Evolutionary conservation across 345 rosid species (phyloP).

Genomic region (Salix exigua): DNA sequence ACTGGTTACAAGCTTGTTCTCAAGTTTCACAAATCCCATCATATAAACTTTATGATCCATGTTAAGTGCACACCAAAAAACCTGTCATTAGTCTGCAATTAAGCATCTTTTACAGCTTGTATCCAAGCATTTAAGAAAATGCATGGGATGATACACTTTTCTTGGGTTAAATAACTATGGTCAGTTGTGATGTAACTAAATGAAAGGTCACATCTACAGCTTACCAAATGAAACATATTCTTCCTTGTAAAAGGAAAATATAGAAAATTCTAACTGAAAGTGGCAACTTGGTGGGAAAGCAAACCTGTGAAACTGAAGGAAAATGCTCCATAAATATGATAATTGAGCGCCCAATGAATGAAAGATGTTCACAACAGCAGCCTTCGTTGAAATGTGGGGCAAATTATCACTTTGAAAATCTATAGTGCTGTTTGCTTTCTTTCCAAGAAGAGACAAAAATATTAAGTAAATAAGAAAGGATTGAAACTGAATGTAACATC

Average conservation of each 20-base stretch:
- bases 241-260: not conserved
- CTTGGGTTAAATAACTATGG: not conserved
- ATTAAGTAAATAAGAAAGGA: conserved; percentile 12
- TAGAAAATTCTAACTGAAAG: not conserved
- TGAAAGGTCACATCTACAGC: not conserved
- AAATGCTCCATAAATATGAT: conserved; percentile 65
- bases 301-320: conserved; percentile 90
- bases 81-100: not conserved
- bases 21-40: not conserved
- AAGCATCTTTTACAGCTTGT: not conserved
- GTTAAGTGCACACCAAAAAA: not conserved
- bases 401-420: conserved; percentile 40
- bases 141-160: not conserved
- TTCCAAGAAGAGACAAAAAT: conserved; percentile 26
- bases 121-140: not conserved
- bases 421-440: conserved; percentile 45
- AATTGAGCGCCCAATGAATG: conserved; percentile 61
- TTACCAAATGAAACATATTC: not conserved
- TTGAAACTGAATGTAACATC: conserved; percentile 9
- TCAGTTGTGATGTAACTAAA: not conserved
- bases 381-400: conserved; percentile 45
- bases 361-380: conserved; percentile 46
- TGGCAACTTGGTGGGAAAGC: conserved; percentile 1
- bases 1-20: not conserved
- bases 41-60: not conserved